Conservation (phyloP, 169 alveolate species). For the Prorocentrum cordatum region DNA sequence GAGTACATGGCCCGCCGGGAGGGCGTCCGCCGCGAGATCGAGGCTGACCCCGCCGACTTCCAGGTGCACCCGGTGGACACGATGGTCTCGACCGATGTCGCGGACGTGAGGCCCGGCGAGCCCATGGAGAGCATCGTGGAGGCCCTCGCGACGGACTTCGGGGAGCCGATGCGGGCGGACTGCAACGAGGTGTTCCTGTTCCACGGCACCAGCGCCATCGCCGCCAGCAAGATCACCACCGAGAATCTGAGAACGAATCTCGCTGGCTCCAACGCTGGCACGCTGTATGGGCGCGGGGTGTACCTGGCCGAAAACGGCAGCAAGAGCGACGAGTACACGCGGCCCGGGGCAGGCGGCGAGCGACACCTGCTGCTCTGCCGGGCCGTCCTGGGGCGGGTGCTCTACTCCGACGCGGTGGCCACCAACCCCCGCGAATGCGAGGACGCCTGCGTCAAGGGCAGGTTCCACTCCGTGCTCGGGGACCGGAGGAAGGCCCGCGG, state of each 20-base stretch:
- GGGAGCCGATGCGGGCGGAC: not conserved
- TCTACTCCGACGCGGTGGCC: conserved; percentile 50
- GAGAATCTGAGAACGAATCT: conserved; percentile 16
- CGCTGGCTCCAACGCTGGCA: conserved; percentile 69
- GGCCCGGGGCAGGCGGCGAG: conserved; percentile 10
- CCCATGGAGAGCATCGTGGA: conserved; percentile 11
- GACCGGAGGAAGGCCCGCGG: conserved; percentile 71
- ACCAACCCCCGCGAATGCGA: conserved; percentile 13
- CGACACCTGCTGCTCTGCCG: conserved; percentile 32
- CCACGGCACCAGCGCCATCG: conserved; percentile 29
- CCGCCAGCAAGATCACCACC: conserved; percentile 12
- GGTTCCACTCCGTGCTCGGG: conserved; percentile 53
- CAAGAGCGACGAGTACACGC: conserved; percentile 68
- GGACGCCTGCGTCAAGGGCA: not conserved
- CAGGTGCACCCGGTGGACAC: not conserved
- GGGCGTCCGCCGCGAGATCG: conserved; percentile 45
- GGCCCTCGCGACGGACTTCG: conserved; percentile 6
- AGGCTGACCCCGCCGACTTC: conserved; percentile 6
- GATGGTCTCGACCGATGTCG: too few species aligned
- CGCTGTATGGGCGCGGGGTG: conserved; percentile 67
- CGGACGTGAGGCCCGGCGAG: too few species aligned
- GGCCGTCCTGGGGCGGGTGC: conserved; percentile 25
- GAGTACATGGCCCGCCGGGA: conserved; percentile 52
- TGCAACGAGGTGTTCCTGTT: conserved; percentile 38
- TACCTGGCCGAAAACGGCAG: conserved; percentile 53